Percentiles rank a stretch among this genome's conserved stretches.
Conservation (phyloP, 1,284 basidiomycete species). For the Cutaneotrichosporon sp. region DNA sequence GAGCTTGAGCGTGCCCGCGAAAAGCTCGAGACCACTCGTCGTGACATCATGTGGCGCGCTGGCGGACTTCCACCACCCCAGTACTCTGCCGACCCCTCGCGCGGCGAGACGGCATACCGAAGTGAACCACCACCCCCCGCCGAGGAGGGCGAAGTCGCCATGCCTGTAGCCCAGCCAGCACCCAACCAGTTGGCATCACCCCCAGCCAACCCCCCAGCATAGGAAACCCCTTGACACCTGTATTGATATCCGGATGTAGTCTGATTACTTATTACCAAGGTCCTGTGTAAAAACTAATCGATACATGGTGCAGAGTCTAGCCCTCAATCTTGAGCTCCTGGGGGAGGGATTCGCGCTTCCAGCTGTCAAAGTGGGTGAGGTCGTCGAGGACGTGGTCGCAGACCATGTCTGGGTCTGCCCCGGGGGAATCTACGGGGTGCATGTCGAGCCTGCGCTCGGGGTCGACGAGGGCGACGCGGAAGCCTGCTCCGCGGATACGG, state of each 20-base stretch:
- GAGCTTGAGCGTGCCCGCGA: slow-evolving; percentile 7
- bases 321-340: neutral
- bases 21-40: slow-evolving; percentile 6
- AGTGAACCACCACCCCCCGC: too few species aligned
- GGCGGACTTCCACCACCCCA: neutral
- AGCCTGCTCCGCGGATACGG: slow-evolving; percentile 8
- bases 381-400: slow-evolving; percentile 8
- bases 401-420: neutral
- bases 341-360: slow-evolving; percentile 2
- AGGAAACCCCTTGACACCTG: too few species aligned
- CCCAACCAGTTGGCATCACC: too few species aligned
- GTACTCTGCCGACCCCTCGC: neutral
- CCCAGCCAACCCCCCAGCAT: too few species aligned
- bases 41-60: slow-evolving; percentile 7
- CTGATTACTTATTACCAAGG: too few species aligned
- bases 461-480: slow-evolving; percentile 10
- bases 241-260: too few species aligned
- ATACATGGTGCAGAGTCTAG: too few species aligned
- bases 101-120: too few species aligned
- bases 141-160: too few species aligned
- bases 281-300: too few species aligned
- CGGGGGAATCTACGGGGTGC: neutral
- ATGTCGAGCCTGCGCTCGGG: slow-evolving; percentile 12
- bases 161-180: too few species aligned
- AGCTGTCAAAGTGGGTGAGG: slow-evolving; percentile 3